phyloP scores from a whole-genome alignment of 768 basidiomycete species.

The Daedaleopsis sinensis region DNA sequence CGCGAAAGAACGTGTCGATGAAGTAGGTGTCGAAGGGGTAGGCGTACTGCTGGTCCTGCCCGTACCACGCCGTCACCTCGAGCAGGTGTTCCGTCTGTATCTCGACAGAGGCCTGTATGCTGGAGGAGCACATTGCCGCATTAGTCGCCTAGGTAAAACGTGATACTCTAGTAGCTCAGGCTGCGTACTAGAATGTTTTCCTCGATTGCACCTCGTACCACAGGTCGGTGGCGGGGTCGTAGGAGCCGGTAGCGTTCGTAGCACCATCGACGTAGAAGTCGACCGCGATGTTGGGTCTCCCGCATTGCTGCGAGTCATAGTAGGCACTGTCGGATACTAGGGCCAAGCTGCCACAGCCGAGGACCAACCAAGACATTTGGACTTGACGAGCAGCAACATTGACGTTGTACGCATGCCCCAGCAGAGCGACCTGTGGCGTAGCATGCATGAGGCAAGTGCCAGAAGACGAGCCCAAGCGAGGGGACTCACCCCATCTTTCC shows the following conservation, averaged over 20 bases:
- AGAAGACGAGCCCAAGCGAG: neutral
- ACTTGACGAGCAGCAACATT: slow-evolving; percentile 18
- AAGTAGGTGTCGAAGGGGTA: slow-evolving; percentile 25
- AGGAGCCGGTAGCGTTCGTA: slow-evolving; percentile 9
- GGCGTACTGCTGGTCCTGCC: slow-evolving; percentile 22
- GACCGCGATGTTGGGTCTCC: slow-evolving; percentile 7
- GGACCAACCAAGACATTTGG: slow-evolving; percentile 23
- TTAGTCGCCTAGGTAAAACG: neutral
- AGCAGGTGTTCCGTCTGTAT: slow-evolving; percentile 21
- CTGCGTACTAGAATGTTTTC: slow-evolving; percentile 3
- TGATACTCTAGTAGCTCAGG: no score
- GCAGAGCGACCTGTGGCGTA: slow-evolving; percentile 13
- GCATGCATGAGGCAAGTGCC: neutral
- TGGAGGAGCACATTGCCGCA: neutral
- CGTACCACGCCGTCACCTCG: slow-evolving; percentile 19
- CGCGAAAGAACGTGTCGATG: slow-evolving; percentile 18
- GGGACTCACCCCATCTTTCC: slow-evolving; percentile 1
- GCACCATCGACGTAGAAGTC: slow-evolving; percentile 24
- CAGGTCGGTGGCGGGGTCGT: slow-evolving; percentile 15
- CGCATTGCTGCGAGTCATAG: slow-evolving; percentile 11
- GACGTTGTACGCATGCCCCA: slow-evolving; percentile 25
- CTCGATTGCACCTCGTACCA: neutral
- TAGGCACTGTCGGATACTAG: no score
- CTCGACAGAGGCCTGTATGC: slow-evolving; percentile 18
- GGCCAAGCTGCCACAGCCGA: slow-evolving; percentile 22